Evolutionary conservation across 2,329 filamentous ascomycete genomes (phyloP), one percentile per base, ranked within the genome.

Genomic region (Fusarium anguioides): DNA sequence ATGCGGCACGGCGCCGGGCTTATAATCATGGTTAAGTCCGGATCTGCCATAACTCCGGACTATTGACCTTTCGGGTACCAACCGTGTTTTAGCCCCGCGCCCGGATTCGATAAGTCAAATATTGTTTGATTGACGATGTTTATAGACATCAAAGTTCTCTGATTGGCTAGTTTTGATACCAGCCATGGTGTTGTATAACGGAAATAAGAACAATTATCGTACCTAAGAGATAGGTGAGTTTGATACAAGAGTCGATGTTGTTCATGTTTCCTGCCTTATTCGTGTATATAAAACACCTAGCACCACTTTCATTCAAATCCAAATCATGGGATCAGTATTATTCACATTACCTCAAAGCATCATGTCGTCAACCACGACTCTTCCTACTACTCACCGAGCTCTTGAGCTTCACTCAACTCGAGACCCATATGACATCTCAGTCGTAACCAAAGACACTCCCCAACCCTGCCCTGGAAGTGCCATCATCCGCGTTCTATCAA

Each of bases 361-460:
- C 44, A 7, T 45, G 17, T 40, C 20, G 8, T 17, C 52, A 35
- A 17, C 6, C 4, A 1, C 37, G 27, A 4, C 23, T 9, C n/a
- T 55, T 17, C 45, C 52, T 21, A 24, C 24, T 2, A 27, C 36
- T 4, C 52, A 55, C 4, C 35, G n/a, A 15, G 36, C 45, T 8
- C 27, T 55, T 6, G 18, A 18, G 1, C 52, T 55, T 37, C 52
- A 41, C 18, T 50, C 52, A 5, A 55, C 52, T 1, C 20, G 20
- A 26, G 27, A 55, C 7, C 52, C 52, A 3, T 55, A 41, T 15
- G 52, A 55, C 5, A 55, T 55, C 20, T 55, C 52, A 4, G 35
- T 50, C 2, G 52, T 27, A 3, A 20, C 14, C 10, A 26, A 18
- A 2, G 17, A 35, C 11, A 50, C 45, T 8, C 45, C 52, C 12